phyloP scores from a whole-genome alignment of 257 asterid genomes.

The Schizonepeta tenuifolia region DNA sequence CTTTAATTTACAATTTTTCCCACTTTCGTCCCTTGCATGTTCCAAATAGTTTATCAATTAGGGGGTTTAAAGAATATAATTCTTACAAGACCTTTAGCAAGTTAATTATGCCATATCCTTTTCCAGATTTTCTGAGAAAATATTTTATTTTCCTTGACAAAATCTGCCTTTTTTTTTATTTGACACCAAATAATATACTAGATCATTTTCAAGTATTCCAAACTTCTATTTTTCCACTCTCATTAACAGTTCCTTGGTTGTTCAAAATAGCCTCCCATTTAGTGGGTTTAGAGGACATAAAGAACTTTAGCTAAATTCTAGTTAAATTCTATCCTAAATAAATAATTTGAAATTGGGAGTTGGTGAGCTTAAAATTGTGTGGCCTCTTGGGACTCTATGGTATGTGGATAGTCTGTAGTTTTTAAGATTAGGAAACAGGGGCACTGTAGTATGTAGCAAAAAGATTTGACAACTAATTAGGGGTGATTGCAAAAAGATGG shows the following conservation, averaged over 20 bases:
- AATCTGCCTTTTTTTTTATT: too few species aligned
- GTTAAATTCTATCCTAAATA: too few species aligned
- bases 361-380: neutral
- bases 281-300: too few species aligned
- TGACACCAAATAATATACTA: neutral
- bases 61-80: slow-evolving; percentile 3
- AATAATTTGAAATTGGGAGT: too few species aligned
- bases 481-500: neutral
- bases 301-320: too few species aligned
- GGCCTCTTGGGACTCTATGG: too few species aligned
- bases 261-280: neutral
- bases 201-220: neutral
- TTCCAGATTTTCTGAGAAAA: neutral
- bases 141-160: neutral
- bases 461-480: neutral
- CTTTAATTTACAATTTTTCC: neutral
- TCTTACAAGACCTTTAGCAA: too few species aligned
- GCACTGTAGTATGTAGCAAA: neutral
- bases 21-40: neutral
- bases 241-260: neutral
- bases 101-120: neutral
- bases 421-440: neutral
- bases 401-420: too few species aligned
- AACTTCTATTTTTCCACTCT: neutral
- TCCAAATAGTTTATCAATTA: neutral